These are phyloP conservation scores for Paramecium tetraurelia DNA, from an alignment of 73 alveolate genomes.

Conservation along the genomic window DNA sequence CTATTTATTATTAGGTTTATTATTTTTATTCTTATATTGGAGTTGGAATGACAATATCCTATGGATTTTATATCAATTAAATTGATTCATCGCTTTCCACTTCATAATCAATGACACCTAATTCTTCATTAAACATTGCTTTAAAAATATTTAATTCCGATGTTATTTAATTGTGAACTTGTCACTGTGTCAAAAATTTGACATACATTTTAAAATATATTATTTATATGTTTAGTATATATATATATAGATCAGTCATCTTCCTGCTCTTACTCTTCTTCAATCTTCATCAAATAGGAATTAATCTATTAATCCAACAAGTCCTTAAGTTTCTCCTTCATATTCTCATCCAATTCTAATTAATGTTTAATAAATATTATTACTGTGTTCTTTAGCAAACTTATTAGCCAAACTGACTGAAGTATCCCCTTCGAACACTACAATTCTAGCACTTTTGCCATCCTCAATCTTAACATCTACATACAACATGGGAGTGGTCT, in stretches of 20 bases:
- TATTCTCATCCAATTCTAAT: constrained; percentile 48
- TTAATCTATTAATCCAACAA: constrained; percentile 73
- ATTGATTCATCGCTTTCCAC: constrained; percentile 40
- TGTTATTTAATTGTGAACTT: neutral
- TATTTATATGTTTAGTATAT: neutral
- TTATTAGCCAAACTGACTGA: constrained; percentile 86
- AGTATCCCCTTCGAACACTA: constrained; percentile 92
- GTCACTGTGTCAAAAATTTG: neutral
- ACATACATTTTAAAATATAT: neutral
- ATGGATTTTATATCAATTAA: neutral
- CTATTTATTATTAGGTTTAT: neutral
- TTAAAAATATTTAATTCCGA: neutral
- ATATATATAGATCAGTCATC: neutral
- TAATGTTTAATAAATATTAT: constrained; percentile 11
- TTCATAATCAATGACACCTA: neutral
- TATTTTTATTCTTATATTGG: neutral
- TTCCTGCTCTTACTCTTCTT: constrained; percentile 66
- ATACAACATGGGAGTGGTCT: constrained; percentile 80
- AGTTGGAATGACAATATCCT: neutral
- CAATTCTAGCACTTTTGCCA: constrained; percentile 86
- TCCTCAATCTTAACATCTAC: constrained; percentile 94
- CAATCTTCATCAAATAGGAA: constrained; percentile 75
- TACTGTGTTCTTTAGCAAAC: constrained; percentile 82
- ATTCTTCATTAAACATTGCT: neutral
- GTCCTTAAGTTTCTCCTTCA: constrained; percentile 73